Base-by-base conservation (phyloP, 495 filamentous ascomycete species). In the Amniculicola lignicola region DNA sequence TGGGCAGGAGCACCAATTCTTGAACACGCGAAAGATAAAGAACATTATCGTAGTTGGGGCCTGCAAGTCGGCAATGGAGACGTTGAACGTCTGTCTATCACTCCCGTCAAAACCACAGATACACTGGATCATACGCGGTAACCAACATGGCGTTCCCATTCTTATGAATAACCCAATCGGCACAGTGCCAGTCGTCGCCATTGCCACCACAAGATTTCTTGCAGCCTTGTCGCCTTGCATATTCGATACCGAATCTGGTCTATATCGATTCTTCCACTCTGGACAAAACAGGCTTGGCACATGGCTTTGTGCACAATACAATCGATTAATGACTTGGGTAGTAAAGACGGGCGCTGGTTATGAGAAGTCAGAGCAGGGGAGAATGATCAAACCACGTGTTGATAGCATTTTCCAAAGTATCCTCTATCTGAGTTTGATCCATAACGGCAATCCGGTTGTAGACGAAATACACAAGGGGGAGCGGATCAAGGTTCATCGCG, bases 401-500 rank as follows among this genome's bases (percentile, higher is more conserved):
- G 19, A 38, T 10, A 31, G 24, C 9, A 12, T 55, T 2, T 55
- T 46, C 39, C 21, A 33, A 3, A 47, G n/a, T 9, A 15, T 55
- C 11, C 10, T 46, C 14, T 16, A 38, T 22, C 18, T 47, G 12
- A 55, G 51, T 21, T 15, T 55, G 25, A 22, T 55, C 15, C 41
- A 55, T 6, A 55, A 55, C 24, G 51, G 51, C 19, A 55, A 47
- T 24, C 23, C 40, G 12, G 43, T 55, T 18, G n/a, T 55, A 14
- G 51, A 55, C 1, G 51, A 55, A 22, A 36, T 55, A 11, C 51
- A 55, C 21, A 46, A 36, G 12, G 51, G 41, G 3, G 29, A 46
- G 4, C 3, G 42, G 7, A 27, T 55, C 14, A 46, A 10, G n/a
- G 18, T 55, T 1, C 51, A 55, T 33, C 12, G 10, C n/a, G 51